These are phyloP conservation scores for Apiosordaria backusii DNA, from an alignment of 495 filamentous ascomycete species.

Conservation along the genomic window DNA sequence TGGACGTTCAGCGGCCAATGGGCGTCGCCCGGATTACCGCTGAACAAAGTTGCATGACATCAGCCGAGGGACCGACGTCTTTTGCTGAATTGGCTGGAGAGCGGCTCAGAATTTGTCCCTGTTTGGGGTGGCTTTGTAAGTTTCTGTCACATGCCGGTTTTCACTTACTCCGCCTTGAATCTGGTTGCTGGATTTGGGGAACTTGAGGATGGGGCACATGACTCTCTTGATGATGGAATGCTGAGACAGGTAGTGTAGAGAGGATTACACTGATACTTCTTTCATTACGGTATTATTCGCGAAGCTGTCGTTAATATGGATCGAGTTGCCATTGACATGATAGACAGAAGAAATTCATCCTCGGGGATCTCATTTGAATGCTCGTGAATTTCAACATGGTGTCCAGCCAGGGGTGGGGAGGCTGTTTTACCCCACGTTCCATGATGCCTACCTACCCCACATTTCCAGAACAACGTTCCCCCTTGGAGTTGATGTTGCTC, in stretches of 20 bases:
- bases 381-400: no score
- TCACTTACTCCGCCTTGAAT: not conserved
- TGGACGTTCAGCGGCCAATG: no score
- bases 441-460: no score
- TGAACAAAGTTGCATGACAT: conserved; percentile 24
- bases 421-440: not conserved
- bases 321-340: no score
- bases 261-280: no score
- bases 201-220: not conserved
- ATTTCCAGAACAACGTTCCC: not conserved
- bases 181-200: not conserved
- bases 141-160: not conserved
- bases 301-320: no score
- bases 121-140: not conserved
- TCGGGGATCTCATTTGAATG: no score
- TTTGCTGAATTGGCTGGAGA: not conserved
- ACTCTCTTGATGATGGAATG: not conserved
- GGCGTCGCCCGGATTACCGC: no score
- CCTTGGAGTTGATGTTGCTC: not conserved
- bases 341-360: no score
- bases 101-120: not conserved
- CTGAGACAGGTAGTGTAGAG: not conserved
- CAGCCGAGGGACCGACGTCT: conserved; percentile 22
- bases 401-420: not conserved
- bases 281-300: no score